Conservation (phyloP, 495 filamentous ascomycete genomes). For the Penicillium roqueforti region DNA sequence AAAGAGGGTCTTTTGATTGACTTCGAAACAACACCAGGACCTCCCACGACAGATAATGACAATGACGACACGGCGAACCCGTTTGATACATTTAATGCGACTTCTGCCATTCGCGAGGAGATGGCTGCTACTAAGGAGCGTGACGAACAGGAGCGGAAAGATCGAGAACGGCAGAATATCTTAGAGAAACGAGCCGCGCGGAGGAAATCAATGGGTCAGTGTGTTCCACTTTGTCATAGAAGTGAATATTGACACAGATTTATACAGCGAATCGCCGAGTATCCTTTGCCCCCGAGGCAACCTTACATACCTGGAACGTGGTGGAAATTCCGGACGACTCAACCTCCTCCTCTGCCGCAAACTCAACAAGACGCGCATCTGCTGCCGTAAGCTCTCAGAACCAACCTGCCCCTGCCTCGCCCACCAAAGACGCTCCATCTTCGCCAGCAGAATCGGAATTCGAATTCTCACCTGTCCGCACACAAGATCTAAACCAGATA, state of each 20-base stretch:
- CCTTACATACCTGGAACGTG: slow-evolving; percentile 95
- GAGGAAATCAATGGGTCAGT: slow-evolving; percentile 73
- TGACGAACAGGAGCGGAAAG: slow-evolving; percentile 64
- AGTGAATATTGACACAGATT: slow-evolving; percentile 5
- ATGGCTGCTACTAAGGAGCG: slow-evolving; percentile 69
- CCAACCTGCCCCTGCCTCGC: slow-evolving; percentile 29
- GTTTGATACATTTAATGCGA: slow-evolving; percentile 54
- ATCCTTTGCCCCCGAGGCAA: slow-evolving; percentile 96
- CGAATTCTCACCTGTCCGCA: slow-evolving; percentile 62
- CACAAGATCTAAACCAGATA: slow-evolving; percentile 61
- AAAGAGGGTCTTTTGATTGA: slow-evolving; percentile 45
- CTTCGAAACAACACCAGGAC: slow-evolving; percentile 43
- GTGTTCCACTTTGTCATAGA: not conserved
- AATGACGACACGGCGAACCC: slow-evolving; percentile 49
- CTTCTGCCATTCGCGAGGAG: slow-evolving; percentile 55
- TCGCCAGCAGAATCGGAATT: slow-evolving; percentile 60
- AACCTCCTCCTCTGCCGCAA: slow-evolving; percentile 76
- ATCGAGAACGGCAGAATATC: slow-evolving; percentile 62
- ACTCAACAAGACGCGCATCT: slow-evolving; percentile 66
- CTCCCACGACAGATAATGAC: slow-evolving; percentile 28
- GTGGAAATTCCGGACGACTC: slow-evolving; percentile 84
- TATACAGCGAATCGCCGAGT: slow-evolving; percentile 76
- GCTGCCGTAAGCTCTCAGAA: slow-evolving; percentile 49
- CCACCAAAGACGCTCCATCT: slow-evolving; percentile 60
- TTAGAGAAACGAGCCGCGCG: slow-evolving; percentile 76